Conservation (phyloP, 345 rosid species). For the Psidium friedrichsthalianum region DNA sequence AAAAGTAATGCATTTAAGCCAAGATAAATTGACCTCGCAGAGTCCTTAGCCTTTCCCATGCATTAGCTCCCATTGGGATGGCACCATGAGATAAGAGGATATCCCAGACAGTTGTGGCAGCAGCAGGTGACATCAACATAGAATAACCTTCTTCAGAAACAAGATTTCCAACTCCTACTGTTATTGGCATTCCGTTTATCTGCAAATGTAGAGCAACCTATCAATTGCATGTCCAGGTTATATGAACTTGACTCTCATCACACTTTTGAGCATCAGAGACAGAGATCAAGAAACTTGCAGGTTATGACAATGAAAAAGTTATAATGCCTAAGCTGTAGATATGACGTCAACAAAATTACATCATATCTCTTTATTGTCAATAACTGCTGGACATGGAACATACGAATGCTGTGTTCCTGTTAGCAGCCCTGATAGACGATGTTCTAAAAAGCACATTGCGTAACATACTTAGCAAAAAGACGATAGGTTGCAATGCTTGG, state of each 20-base stretch:
- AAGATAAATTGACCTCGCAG: constrained; percentile 30
- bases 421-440: background rate
- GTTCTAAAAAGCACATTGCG: background rate
- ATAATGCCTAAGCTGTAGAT: background rate
- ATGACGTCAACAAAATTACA: background rate
- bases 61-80: constrained; percentile 74
- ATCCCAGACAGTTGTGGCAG: constrained; percentile 67
- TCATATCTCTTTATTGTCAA: background rate
- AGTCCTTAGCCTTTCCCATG: constrained; percentile 87
- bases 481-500: background rate
- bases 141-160: constrained; percentile 72
- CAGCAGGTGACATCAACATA: constrained; percentile 59
- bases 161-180: constrained; percentile 66
- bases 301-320: background rate
- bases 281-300: background rate
- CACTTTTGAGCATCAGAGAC: background rate
- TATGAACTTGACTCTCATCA: background rate
- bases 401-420: background rate
- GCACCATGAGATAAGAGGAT: constrained; percentile 68
- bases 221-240: background rate
- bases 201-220: constrained; percentile 8
- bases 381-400: background rate
- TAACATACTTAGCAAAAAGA: background rate
- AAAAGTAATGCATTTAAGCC: background rate
- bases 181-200: constrained; percentile 73